Base-by-base conservation (phyloP, 2,329 filamentous ascomycete genomes). In the Emydomyces testavorans region DNA sequence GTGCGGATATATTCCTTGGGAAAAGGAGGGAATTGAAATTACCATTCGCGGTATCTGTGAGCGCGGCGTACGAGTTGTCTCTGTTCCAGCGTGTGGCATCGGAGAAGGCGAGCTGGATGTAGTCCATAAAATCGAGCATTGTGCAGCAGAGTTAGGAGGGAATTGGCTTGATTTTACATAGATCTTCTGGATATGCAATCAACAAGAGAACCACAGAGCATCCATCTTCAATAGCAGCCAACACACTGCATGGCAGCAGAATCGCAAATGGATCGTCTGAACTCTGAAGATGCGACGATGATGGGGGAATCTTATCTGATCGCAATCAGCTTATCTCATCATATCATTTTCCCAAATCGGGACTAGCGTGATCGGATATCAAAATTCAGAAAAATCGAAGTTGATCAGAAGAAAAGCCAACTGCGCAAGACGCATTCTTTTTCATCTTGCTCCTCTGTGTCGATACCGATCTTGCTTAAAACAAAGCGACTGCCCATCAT, bases 71-170 rank as follows among this genome's bases (percentile, higher is more conserved):
- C 52, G 85, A 92, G 67, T 94, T 94, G 72, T 95, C 87, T 60
- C 80, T 76, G 63, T 89, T 85, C 89, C 89, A 95, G 64, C 83
- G 78, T 38, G 88, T 89, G 49, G 84, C 82, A 63, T 84, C 76
- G 65, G 87, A 85, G 70, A 94, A 95, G 60, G 86, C 85, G 69
- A 83, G 78, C 69, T 94, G 87, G 71, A 95, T 83, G 72, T 93
- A 90, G 70, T 94, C 88, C 86, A 95, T 94, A 73, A 94, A 95
- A 70, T 89, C 83, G 71, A 92, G 81, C 89, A 95, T 95, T 58
- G 62, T 72, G 56, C 6, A 15, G 5, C 2, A 21, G 7, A 3
- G 6, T 6, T 8, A 36, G 11, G 20, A 29, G 28, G 10, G 38
- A 31, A 21, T 10, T n/a, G n/a, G n/a, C 6, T 20, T 7, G 10